A percentile compares a stretch with the other conserved stretches of the same genome.
Conservation (phyloP, 441 rosid genomes). For the Cnidoscolus chayamansa region DNA sequence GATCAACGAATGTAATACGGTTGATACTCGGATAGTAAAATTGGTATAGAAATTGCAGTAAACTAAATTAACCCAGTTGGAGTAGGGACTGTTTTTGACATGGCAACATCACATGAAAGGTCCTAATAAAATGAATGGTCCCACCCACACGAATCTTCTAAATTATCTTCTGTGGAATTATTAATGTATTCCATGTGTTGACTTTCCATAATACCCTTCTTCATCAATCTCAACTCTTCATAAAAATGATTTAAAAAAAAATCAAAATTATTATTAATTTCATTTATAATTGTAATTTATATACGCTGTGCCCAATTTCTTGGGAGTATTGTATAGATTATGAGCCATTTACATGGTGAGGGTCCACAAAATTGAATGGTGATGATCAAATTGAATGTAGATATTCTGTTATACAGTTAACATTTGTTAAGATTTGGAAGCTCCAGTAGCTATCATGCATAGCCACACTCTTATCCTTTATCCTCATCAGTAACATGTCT, state of each 20-base stretch:
- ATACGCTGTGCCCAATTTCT: constrained; percentile 18
- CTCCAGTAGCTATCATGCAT: constrained; percentile 17
- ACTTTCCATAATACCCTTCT: constrained; percentile 16
- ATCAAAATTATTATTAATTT: too few relatives aligned
- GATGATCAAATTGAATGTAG: constrained; percentile 7
- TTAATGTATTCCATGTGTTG: constrained; percentile 23
- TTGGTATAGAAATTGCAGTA: background rate
- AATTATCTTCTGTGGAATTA: constrained; percentile 19
- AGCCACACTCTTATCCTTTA: background rate
- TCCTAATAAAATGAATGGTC: constrained; percentile 11
- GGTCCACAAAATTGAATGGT: constrained; percentile 32
- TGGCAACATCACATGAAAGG: constrained; percentile 25
- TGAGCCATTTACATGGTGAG: constrained; percentile 10
- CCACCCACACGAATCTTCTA: constrained; percentile 33
- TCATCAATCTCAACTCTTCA: constrained; percentile 23
- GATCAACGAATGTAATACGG: too few relatives aligned
- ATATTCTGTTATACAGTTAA: constrained; percentile 2
- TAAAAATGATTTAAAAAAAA: background rate
- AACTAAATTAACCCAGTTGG: background rate
- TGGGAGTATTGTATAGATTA: constrained; percentile 11
- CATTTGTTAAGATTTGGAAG: constrained; percentile 4
- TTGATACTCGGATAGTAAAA: too few relatives aligned
- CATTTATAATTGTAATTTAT: too few relatives aligned
- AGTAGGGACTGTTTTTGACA: constrained; percentile 12
- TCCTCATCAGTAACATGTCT: too few relatives aligned